These are phyloP conservation scores for Sporothrix inflata DNA, from an alignment of 2,329 filamentous ascomycete species.

Conservation along the genomic window DNA sequence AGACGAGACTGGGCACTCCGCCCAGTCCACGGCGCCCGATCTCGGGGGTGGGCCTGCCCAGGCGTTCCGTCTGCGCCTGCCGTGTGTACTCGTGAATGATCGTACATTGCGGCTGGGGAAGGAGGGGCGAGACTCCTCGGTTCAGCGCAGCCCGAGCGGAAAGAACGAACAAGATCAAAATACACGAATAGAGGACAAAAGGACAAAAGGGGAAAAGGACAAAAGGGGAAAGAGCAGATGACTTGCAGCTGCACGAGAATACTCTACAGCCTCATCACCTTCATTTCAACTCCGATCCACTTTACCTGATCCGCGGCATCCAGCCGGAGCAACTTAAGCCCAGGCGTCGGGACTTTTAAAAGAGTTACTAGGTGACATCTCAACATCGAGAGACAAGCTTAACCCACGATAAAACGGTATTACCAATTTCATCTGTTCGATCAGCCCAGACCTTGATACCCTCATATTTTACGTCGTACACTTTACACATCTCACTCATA, in stretches of 20 bases:
- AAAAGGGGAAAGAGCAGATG: background rate
- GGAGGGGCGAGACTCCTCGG: constrained; percentile 11
- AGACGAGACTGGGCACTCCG: background rate
- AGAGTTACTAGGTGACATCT: background rate
- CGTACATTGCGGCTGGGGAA: background rate
- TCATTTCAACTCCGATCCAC: background rate
- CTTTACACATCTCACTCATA: background rate
- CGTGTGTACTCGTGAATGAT: background rate
- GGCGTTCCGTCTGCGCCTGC: background rate
- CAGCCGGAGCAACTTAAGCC: background rate
- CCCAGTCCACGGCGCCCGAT: constrained; percentile 7
- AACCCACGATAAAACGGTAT: background rate
- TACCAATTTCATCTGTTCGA: background rate
- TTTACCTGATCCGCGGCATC: background rate
- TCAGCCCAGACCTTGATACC: background rate
- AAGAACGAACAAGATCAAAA: background rate
- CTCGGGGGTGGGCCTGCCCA: constrained; percentile 4
- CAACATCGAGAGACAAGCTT: background rate
- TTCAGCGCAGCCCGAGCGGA: constrained; percentile 20
- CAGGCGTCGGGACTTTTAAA: background rate
- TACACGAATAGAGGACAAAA: background rate
- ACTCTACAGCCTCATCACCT: background rate
- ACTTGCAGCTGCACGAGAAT: background rate
- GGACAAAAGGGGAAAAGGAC: background rate
- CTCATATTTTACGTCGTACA: background rate